Percentiles rank a stretch among this genome's conserved stretches.
Evolutionary conservation across 2,329 filamentous ascomycete species (phyloP).

Genomic region (Cadophora malorum): DNA sequence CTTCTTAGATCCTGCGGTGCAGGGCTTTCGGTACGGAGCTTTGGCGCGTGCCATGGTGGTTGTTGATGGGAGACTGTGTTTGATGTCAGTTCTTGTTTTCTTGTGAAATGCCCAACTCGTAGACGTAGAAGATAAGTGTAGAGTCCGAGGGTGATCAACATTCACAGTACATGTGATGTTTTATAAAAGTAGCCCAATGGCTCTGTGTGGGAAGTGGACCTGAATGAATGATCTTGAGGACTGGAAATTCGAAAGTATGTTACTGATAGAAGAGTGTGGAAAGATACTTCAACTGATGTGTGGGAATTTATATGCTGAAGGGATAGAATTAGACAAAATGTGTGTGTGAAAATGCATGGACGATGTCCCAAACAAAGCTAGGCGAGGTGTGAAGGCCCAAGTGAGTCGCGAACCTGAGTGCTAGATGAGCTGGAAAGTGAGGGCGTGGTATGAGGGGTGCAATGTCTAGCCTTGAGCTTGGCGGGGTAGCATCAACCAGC

Average conservation of each 20-base stretch:
- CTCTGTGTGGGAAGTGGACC: neutral
- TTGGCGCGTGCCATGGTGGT: conserved; percentile 6
- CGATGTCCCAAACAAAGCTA: neutral
- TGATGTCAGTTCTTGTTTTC: neutral
- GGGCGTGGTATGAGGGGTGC: neutral
- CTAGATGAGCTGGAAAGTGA: neutral
- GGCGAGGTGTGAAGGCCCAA: neutral
- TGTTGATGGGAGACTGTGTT: neutral
- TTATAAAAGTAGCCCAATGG: neutral
- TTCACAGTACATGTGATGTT: no score
- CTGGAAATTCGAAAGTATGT: neutral
- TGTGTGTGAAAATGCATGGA: neutral
- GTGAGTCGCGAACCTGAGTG: neutral
- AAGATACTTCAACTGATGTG: no score
- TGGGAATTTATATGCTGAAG: no score
- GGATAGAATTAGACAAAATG: neutral
- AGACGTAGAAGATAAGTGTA: neutral
- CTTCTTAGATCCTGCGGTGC: neutral
- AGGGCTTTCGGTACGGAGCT: conserved; percentile 7
- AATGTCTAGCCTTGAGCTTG: neutral
- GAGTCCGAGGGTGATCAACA: no score
- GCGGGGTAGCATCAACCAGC: neutral
- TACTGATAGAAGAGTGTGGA: no score
- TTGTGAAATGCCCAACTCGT: neutral
- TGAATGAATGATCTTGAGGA: neutral